A percentile compares a stretch with the other conserved stretches of the same genome.
These are phyloP conservation scores for Exsudoporus frostii DNA, from an alignment of 768 basidiomycete species.

Conservation along the genomic window DNA sequence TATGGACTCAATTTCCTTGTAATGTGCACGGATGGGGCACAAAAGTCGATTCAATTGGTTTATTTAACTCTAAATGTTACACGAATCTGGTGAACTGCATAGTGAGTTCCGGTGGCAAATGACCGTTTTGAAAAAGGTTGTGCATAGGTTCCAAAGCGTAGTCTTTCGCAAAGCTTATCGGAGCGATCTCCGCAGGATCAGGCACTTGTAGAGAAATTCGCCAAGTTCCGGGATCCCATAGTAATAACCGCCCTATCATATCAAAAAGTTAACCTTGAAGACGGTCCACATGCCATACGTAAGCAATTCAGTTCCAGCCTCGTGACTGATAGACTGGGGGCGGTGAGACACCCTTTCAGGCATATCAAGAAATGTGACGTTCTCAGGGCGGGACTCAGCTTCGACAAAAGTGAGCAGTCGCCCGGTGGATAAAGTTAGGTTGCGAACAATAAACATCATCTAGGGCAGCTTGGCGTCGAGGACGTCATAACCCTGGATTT, in stretches of 20 bases:
- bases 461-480: constrained; percentile 4
- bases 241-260: constrained; percentile 16
- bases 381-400: constrained; percentile 7
- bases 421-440: constrained; percentile 27
- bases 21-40: constrained; percentile 1
- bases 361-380: constrained; percentile 17
- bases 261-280: constrained; percentile 30
- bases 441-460: constrained; percentile 3
- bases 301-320: constrained; percentile 21
- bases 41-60: constrained; percentile 2
- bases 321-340: constrained; percentile 11
- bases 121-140: not conserved
- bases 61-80: constrained; percentile 14
- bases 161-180: constrained; percentile 24
- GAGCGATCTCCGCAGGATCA: constrained; percentile 27
- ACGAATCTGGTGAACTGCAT: constrained; percentile 8
- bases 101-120: constrained; percentile 5
- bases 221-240: constrained; percentile 12
- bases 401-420: constrained; percentile 6
- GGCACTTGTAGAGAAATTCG: constrained; percentile 10
- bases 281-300: constrained; percentile 18
- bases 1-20: constrained; percentile 20
- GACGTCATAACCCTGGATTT: constrained; percentile 28
- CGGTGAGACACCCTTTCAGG: constrained; percentile 10
- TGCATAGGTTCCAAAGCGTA: constrained; percentile 1